phyloP scores from a whole-genome alignment of 2,329 filamentous ascomycete genomes.

The Alternaria triticimaculans region DNA sequence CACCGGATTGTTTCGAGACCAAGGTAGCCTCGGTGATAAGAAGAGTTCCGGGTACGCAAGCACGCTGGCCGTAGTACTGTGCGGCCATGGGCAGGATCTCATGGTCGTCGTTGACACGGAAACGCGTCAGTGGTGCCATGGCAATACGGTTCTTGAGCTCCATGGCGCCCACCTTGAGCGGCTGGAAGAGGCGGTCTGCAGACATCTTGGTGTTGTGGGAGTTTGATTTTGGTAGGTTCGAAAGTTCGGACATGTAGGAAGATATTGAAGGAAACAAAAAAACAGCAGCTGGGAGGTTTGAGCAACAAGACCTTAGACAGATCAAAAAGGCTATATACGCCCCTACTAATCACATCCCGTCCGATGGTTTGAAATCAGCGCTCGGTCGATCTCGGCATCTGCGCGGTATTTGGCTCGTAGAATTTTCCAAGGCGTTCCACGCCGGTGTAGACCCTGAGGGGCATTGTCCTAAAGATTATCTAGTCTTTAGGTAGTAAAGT shows the following conservation, averaged over 20 bases:
- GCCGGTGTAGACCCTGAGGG: background rate
- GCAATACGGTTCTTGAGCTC: conserved; percentile 45
- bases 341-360: background rate
- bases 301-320: background rate
- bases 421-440: conserved; percentile 18
- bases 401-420: background rate
- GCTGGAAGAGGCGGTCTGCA: conserved; percentile 41
- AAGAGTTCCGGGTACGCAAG: conserved; percentile 60
- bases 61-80: conserved; percentile 64
- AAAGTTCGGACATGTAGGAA: background rate
- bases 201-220: conserved; percentile 26
- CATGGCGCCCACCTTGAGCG: conserved; percentile 44
- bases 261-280: background rate
- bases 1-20: conserved; percentile 56
- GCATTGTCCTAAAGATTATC: background rate
- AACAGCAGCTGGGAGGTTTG: background rate
- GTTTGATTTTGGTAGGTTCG: background rate
- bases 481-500: background rate
- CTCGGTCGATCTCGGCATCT: conserved; percentile 21
- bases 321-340: conserved; percentile 9
- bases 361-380: conserved; percentile 13
- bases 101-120: conserved; percentile 56
- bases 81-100: conserved; percentile 52
- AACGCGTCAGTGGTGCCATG: conserved; percentile 49
- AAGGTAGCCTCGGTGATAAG: conserved; percentile 65